Percentiles rank a stretch among this genome's conserved stretches.
Evolutionary conservation across 306 rosid species (phyloP).

Genomic region (Calophaca sinica): DNA sequence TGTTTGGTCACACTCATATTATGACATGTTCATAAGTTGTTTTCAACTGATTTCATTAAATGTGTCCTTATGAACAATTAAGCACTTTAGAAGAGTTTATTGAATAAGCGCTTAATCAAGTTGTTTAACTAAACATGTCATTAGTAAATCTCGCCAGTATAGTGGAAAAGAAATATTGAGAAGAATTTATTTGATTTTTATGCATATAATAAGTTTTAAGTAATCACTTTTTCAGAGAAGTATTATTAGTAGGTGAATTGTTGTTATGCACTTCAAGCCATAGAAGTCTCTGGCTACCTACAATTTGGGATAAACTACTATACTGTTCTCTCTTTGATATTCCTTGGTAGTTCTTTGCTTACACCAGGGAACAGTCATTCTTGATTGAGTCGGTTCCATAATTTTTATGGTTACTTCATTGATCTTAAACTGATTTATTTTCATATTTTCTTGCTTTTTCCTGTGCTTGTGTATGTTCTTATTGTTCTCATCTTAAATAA

Average conservation of each 20-base stretch:
- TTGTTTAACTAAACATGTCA: too few relatives aligned
- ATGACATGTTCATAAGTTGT: too few relatives aligned
- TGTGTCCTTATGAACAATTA: too few relatives aligned
- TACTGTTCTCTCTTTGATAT: background rate
- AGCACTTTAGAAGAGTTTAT: too few relatives aligned
- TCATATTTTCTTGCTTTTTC: constrained; percentile 38
- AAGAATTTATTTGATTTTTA: background rate
- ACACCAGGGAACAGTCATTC: constrained; percentile 20
- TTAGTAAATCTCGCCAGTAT: background rate
- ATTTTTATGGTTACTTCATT: constrained; percentile 20
- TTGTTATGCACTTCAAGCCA: constrained; percentile 25
- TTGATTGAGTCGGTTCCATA: constrained; percentile 32
- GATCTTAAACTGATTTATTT: constrained; percentile 17
- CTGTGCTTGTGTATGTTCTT: constrained; percentile 18
- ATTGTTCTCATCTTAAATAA: constrained; percentile 22
- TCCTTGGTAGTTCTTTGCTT: constrained; percentile 14
- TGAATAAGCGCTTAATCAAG: too few relatives aligned
- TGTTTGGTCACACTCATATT: too few relatives aligned
- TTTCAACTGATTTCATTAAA: too few relatives aligned
- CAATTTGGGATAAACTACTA: background rate
- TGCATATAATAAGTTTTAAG: too few relatives aligned
- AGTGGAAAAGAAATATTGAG: background rate
- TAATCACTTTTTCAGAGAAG: background rate
- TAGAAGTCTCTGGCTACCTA: background rate
- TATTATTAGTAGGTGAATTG: background rate